These are phyloP conservation scores for Obelidium mucronatum DNA, from an alignment of 192 early-diverging fungal species.

Conservation along the genomic window DNA sequence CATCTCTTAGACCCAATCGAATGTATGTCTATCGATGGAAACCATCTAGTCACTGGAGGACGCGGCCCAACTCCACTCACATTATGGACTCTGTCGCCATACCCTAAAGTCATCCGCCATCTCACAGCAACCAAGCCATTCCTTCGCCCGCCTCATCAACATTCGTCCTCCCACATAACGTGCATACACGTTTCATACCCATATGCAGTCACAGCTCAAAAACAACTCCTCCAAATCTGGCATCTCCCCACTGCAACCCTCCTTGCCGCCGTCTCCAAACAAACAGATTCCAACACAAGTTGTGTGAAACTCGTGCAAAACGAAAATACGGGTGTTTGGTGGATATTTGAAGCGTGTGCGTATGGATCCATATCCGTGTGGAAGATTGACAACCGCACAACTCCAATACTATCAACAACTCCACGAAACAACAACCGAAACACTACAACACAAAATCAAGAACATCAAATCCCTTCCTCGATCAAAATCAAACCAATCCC, in stretches of 20 bases:
- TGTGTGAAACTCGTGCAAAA: not conserved
- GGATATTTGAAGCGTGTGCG: conserved; percentile 18
- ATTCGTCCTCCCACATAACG: conserved; percentile 7
- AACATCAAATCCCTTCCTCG: not conserved
- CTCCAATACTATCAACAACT: too few species aligned
- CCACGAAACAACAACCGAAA: too few species aligned
- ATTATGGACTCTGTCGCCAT: not conserved
- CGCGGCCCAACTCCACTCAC: not conserved
- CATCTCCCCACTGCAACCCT: not conserved
- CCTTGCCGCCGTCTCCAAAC: not conserved
- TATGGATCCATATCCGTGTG: conserved; percentile 18
- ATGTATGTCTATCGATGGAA: conserved; percentile 17
- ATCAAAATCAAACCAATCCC: not conserved
- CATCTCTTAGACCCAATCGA: conserved; percentile 19
- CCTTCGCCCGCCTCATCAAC: not conserved
- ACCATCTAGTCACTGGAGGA: conserved; percentile 13
- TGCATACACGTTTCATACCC: not conserved
- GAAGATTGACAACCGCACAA: too few species aligned
- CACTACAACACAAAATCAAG: too few species aligned
- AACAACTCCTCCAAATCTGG: conserved; percentile 16
- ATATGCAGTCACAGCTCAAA: conserved; percentile 3
- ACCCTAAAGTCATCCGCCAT: not conserved
- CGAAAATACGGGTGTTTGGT: not conserved
- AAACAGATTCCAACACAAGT: conserved; percentile 15
- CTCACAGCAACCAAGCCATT: not conserved